A percentile compares a stretch with the other conserved stretches of the same genome.
These are phyloP conservation scores for Gossypium gossypioides DNA, from an alignment of 441 rosid species.

Conservation along the genomic window DNA sequence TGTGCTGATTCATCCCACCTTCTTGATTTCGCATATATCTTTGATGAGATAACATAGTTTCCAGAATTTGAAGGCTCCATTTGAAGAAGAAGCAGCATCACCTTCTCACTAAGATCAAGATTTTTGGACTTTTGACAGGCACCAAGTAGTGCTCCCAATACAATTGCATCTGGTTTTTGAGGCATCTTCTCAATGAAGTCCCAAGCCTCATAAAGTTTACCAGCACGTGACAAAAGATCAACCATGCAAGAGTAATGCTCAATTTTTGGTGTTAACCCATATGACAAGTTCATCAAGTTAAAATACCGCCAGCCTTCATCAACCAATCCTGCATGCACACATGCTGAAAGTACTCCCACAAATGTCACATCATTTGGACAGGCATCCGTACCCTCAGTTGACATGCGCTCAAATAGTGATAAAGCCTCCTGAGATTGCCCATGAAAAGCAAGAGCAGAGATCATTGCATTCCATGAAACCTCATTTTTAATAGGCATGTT, in stretches of 20 bases:
- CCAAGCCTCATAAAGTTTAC: constrained; percentile 71
- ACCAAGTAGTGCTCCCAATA: constrained; percentile 66
- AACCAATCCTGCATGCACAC: constrained; percentile 77
- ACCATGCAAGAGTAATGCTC: constrained; percentile 88
- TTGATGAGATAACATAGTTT: constrained; percentile 69
- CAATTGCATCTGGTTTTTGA: constrained; percentile 60
- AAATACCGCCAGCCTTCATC: constrained; percentile 49
- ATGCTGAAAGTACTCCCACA: constrained; percentile 67
- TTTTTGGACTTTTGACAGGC: constrained; percentile 60
- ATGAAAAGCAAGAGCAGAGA: constrained; percentile 66
- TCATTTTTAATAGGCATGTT: constrained; percentile 57
- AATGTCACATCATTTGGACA: constrained; percentile 66
- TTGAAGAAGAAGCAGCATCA: constrained; percentile 41
- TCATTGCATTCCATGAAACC: constrained; percentile 90
- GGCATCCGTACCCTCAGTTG: constrained; percentile 27
- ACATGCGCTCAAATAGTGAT: constrained; percentile 47
- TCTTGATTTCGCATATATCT: constrained; percentile 52
- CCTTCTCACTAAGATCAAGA: constrained; percentile 39
- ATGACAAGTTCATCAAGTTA: constrained; percentile 45
- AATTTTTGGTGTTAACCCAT: constrained; percentile 60
- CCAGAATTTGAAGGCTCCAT: constrained; percentile 61
- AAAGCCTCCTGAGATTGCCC: constrained; percentile 64
- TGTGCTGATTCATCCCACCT: constrained; percentile 65
- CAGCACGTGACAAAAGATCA: constrained; percentile 77
- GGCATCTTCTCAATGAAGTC: constrained; percentile 61